Evolutionary conservation across 805 yeast species (phyloP), one percentile per base, ranked within the genome.

Genomic region (Limtongia smithiae): DNA sequence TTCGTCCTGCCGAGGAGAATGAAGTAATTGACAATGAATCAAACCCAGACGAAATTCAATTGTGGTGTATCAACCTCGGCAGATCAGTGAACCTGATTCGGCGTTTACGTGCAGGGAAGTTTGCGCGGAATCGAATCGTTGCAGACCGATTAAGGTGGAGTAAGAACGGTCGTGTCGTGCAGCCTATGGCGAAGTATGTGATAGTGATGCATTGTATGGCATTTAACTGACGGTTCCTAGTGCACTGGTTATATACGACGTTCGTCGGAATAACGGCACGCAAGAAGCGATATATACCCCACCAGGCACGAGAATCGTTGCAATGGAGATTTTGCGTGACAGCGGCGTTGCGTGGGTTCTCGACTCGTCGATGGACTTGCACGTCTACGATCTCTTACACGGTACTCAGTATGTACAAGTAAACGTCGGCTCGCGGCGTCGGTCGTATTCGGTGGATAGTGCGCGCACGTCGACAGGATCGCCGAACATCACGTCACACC

Each of bases 301-400:
- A 20, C 33, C 40, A 1, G 46, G 44, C n/a, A 40, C 55, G 0
- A 21, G 21, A 24, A 49, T 49, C 12, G 20, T 46, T 9, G 37
- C 55, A 2, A 43, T 45, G 46, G 58, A 54, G 15, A 32, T 52
- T 9, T 36, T 44, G 6, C 51, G 58, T 30, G 57, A 54, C 8
- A 35, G 48, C n/a, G 58, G 54, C 5, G 38, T 46, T 27, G 58
- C 57, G 18, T 54, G 58, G 58, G 51, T 50, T 2, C 48, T 54
- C 5, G 56, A 54, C 15, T 27, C 42, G 15, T 33, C 32, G 4
- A 44, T 51, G 44, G 37, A 44, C 21, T 42, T 54, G 31, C 52
- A 51, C 24, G 33, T 49, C 14, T 54, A 51, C 35, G 58, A 54
- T 24, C 39, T 54, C 24, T 40, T 54, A 9, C 50, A 46, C 24